phyloP scores from a whole-genome alignment of 768 basidiomycete genomes.

The Russula earlei region DNA sequence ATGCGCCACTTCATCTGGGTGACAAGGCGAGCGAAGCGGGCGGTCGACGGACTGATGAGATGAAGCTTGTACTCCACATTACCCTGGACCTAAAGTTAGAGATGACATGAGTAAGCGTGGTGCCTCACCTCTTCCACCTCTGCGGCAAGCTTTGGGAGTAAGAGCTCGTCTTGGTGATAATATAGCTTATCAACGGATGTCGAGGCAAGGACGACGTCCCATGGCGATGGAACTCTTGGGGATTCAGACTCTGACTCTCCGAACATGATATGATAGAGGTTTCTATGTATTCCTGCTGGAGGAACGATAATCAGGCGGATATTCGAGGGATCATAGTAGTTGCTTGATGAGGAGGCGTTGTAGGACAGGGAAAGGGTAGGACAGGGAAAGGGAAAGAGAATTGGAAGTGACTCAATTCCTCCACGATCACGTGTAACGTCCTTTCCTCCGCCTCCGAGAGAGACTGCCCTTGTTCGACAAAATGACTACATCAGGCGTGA shows the following conservation, averaged over 20 bases:
- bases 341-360: not conserved
- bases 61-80: slow-evolving; percentile 95
- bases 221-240: slow-evolving; percentile 70
- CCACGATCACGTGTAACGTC: slow-evolving; percentile 11
- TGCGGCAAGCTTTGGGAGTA: slow-evolving; percentile 59
- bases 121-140: slow-evolving; percentile 57
- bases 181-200: slow-evolving; percentile 25
- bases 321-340: slow-evolving; percentile 50
- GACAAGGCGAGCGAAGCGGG: slow-evolving; percentile 74
- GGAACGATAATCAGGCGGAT: slow-evolving; percentile 26
- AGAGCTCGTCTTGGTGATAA: slow-evolving; percentile 23
- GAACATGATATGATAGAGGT: slow-evolving; percentile 43
- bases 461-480: not conserved
- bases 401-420: slow-evolving; percentile 1
- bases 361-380: not conserved
- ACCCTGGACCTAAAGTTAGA: slow-evolving; percentile 35
- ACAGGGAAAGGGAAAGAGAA: not conserved
- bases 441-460: not conserved
- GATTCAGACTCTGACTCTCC: slow-evolving; percentile 77
- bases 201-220: slow-evolving; percentile 65
- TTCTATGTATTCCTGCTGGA: slow-evolving; percentile 1
- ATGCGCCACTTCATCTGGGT: slow-evolving; percentile 94
- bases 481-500: slow-evolving; percentile 15
- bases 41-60: slow-evolving; percentile 65
- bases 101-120: not conserved